Percentiles rank a stretch among this genome's conserved stretches.
These are phyloP conservation scores for Teunomyces lycoperdinae DNA, from an alignment of 805 yeast genomes.

Conservation along the genomic window DNA sequence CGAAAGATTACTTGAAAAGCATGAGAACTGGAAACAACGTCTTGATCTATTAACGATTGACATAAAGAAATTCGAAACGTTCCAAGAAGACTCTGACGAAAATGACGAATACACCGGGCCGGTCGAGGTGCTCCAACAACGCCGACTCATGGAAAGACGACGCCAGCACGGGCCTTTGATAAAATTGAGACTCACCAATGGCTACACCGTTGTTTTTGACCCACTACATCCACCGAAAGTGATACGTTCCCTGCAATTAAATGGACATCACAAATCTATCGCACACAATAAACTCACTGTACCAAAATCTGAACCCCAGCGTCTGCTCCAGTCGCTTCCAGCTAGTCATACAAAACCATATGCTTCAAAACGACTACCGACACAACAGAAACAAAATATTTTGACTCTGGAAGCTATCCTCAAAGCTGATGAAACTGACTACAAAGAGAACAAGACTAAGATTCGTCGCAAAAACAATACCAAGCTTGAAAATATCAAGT, in stretches of 20 bases:
- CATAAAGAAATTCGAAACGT: conserved; percentile 16
- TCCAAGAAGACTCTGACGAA: conserved; percentile 13
- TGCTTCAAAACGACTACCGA: neutral
- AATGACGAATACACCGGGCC: conserved; percentile 27
- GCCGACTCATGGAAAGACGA: conserved; percentile 23
- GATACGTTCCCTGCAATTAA: conserved; percentile 3
- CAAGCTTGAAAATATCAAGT: neutral
- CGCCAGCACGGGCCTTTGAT: conserved; percentile 34
- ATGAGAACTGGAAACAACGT: conserved; percentile 37
- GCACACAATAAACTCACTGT: neutral
- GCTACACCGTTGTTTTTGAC: conserved; percentile 37
- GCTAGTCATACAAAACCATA: too few relatives aligned
- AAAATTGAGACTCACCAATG: conserved; percentile 35
- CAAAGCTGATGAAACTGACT: neutral
- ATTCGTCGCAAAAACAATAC: neutral
- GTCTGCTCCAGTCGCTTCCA: too few relatives aligned
- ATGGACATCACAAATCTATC: neutral
- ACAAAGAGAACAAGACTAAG: neutral
- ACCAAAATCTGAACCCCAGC: neutral
- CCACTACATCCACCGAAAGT: conserved; percentile 31
- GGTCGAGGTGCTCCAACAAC: conserved; percentile 18
- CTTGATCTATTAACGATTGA: conserved; percentile 24
- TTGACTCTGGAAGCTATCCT: neutral
- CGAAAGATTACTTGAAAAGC: conserved; percentile 33
- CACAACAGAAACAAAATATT: neutral